A percentile compares a stretch with the other conserved stretches of the same genome.
Conservation (phyloP, 352 stramenopile genomes). For the Thraustochytrium striatum region DNA sequence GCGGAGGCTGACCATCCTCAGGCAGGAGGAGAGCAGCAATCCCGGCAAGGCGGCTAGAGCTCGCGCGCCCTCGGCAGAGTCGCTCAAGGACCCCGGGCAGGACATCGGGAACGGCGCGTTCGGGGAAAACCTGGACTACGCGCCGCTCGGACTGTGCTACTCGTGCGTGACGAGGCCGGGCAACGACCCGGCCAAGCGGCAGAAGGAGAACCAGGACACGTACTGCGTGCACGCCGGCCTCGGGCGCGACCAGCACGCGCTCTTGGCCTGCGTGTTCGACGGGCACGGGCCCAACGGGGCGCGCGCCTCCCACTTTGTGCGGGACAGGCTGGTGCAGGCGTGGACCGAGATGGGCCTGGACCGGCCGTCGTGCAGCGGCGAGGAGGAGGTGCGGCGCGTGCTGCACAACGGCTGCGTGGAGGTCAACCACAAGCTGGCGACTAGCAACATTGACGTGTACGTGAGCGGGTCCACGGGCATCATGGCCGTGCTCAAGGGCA, state of each 20-base stretch:
- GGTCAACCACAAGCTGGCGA: constrained; percentile 41
- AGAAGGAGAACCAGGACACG: constrained; percentile 51
- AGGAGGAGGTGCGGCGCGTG: constrained; percentile 35
- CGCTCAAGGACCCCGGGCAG: constrained; percentile 27
- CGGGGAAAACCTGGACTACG: constrained; percentile 24
- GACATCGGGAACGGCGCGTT: constrained; percentile 45
- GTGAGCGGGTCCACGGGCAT: constrained; percentile 71
- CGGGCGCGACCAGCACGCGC: background rate
- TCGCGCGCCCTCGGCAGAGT: background rate
- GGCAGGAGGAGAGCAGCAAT: no score
- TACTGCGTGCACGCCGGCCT: constrained; percentile 7
- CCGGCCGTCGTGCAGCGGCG: background rate
- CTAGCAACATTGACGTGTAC: constrained; percentile 54
- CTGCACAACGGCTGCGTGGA: constrained; percentile 47
- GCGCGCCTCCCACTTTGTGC: constrained; percentile 17
- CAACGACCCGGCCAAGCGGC: constrained; percentile 37
- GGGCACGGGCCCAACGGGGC: constrained; percentile 49
- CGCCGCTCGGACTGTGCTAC: background rate
- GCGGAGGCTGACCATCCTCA: no score
- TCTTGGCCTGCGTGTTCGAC: constrained; percentile 49
- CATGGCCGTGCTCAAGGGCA: constrained; percentile 72
- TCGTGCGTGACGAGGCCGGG: constrained; percentile 40
- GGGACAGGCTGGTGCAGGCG: background rate
- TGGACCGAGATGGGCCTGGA: constrained; percentile 25
- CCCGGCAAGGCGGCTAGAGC: background rate